Percentiles rank a stretch among this genome's conserved stretches.
phyloP scores from a whole-genome alignment of 2,329 filamentous ascomycete genomes.

The Waltergamsia citrina region DNA sequence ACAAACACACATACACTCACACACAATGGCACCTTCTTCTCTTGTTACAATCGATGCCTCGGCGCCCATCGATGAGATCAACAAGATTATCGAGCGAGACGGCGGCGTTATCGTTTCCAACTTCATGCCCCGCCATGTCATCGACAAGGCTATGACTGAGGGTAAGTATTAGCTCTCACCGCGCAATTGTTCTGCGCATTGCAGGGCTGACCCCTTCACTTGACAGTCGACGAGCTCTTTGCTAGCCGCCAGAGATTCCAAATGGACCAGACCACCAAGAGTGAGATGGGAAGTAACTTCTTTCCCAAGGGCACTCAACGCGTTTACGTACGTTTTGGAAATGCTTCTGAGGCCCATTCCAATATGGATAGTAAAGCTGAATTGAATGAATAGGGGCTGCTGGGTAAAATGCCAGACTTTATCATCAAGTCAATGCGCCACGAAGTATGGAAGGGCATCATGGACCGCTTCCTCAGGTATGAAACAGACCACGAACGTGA shows the following conservation, averaged over 20 bases:
- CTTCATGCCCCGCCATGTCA: not conserved
- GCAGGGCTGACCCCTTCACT: not conserved
- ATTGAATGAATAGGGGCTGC: not conserved
- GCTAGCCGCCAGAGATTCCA: not conserved
- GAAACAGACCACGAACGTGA: too few species aligned
- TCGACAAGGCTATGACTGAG: not conserved
- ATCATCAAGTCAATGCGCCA: not conserved
- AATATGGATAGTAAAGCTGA: not conserved
- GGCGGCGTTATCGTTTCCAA: constrained; percentile 3
- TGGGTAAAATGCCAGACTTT: constrained; percentile 1
- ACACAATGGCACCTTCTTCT: not conserved
- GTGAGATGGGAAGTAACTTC: constrained; percentile 1
- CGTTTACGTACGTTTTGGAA: constrained; percentile 1
- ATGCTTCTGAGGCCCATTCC: too few species aligned
- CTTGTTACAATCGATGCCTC: constrained; percentile 2
- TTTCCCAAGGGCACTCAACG: constrained; percentile 1
- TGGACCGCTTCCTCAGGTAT: constrained; percentile 1
- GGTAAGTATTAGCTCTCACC: not conserved
- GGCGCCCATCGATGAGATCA: constrained; percentile 1
- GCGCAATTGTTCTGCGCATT: too few species aligned
- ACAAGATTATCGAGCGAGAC: not conserved
- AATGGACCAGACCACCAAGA: not conserved
- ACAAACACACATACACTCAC: not conserved
- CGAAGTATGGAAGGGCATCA: not conserved
- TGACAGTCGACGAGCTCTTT: not conserved